Evolutionary conservation across 331 rosid genomes (phyloP).

Genomic region (Stylosanthes scabra): DNA sequence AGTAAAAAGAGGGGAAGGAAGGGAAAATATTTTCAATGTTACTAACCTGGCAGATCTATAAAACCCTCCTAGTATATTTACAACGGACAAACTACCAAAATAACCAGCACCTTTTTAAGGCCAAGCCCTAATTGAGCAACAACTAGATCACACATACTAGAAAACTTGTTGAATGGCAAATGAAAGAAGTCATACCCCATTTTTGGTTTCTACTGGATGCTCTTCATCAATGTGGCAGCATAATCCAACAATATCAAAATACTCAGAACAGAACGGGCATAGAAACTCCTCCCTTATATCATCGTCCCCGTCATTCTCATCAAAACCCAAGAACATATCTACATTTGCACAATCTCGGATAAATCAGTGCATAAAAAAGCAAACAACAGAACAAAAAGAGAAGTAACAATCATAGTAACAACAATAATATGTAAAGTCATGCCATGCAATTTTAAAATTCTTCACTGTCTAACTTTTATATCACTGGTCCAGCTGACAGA

Average conservation of each 20-base stretch:
- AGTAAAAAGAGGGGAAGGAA: not conserved
- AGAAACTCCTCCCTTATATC: slow-evolving; percentile 89
- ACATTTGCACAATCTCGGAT: slow-evolving; percentile 40
- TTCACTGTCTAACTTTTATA: no score
- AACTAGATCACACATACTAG: not conserved
- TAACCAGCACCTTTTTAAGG: slow-evolving; percentile 22
- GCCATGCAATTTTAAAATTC: not conserved
- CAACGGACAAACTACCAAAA: not conserved
- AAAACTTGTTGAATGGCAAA: not conserved
- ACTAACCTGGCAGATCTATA: not conserved
- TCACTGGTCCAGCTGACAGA: not conserved
- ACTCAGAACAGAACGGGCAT: slow-evolving; percentile 94
- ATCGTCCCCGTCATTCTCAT: slow-evolving; percentile 85
- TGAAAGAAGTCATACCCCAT: slow-evolving; percentile 74
- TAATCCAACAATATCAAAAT: slow-evolving; percentile 89
- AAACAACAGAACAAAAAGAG: not conserved
- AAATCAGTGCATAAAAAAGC: slow-evolving; percentile 2
- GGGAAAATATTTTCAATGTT: not conserved
- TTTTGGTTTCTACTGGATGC: slow-evolving; percentile 86
- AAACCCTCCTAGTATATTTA: not conserved
- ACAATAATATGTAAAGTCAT: not conserved
- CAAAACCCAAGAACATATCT: slow-evolving; percentile 94
- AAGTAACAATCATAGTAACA: not conserved
- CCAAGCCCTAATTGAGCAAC: slow-evolving; percentile 2
- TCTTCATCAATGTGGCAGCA: slow-evolving; percentile 99